Evolutionary conservation across 2,329 filamentous ascomycete species (phyloP).

Genomic region (Exophiala viscosa): DNA sequence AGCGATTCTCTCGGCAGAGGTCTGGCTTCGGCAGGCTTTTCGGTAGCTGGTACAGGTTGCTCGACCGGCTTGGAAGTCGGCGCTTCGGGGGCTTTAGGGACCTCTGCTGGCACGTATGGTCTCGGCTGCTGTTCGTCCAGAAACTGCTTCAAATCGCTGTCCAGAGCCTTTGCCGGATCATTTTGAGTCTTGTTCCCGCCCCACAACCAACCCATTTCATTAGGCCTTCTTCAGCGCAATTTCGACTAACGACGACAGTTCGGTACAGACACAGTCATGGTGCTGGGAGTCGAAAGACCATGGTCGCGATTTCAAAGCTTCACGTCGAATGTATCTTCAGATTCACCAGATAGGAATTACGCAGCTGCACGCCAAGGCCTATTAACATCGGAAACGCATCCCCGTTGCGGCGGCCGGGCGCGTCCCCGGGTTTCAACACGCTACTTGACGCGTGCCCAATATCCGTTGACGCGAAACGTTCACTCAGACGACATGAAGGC

Average conservation of each 20-base stretch:
- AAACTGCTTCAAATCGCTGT: conserved; percentile 78
- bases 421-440: too few relatives aligned
- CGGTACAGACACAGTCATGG: background rate
- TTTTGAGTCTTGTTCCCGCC: conserved; percentile 48
- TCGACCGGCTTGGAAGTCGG: conserved; percentile 24
- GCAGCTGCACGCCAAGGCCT: background rate
- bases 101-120: conserved; percentile 53
- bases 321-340: background rate
- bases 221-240: background rate
- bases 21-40: conserved; percentile 23
- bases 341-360: background rate
- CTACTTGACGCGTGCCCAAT: background rate
- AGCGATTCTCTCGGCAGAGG: conserved; percentile 49
- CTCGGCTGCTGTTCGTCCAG: conserved; percentile 76
- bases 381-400: background rate
- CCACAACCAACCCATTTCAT: conserved; percentile 63
- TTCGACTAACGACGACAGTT: background rate
- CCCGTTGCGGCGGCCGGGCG: background rate
- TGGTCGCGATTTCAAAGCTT: too few relatives aligned
- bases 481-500: too few relatives aligned
- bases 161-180: conserved; percentile 70
- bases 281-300: background rate
- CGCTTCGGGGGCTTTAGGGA: conserved; percentile 20
- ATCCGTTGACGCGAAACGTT: background rate
- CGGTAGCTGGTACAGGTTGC: conserved; percentile 27